Base-by-base conservation (phyloP, 768 basidiomycete genomes). In the Tylopilus balloui region DNA sequence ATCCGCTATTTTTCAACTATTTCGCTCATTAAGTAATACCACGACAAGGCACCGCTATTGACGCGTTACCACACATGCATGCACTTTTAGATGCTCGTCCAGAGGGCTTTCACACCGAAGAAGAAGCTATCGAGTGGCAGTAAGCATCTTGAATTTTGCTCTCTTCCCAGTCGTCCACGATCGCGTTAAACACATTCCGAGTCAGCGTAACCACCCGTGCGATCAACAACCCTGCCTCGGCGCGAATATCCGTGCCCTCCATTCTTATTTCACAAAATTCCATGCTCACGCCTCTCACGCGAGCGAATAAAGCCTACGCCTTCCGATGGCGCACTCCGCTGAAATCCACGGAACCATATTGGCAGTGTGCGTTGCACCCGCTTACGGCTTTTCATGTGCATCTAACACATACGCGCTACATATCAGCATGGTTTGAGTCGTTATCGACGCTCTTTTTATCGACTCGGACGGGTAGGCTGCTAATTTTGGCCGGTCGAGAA, bases 71-170 rank as follows among this genome's bases (percentile, higher is more conserved):
- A 0, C 80, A 89, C 57, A 99, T 99, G 96, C 83, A 89, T 51
- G 81, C 76, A 35, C 80, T 98, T 29, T 77, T 99, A 25, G 86
- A 88, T 49, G 80, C 84, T 23, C 81, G 93, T 11, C 96, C 95
- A 7, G 84, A 83, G 41, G 86, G 86, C 0, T 99, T 98, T 65
- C 78, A 81, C 45, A 88, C 79, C 37, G 69, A 86, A 8, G 88
- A 94, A 63, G 86, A 87, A 45, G 93, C 88, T 0, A 82, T 99
- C 35, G 84, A 90, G 51, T 99, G 96, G 96, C 95, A 98, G 93
- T 97, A 68, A 61, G 93, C 76, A 9, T 21, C 20, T 25, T 17
- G 7, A 19, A n/a, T 20, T 3, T 24, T 52, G 23, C 2, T 10
- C 17, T 35, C n/a, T 3, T 24, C 15, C 9, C 4, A 6, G 14